Percentiles rank a stretch among this genome's conserved stretches.
Conservation (phyloP, 768 basidiomycete genomes). For the Macrocybe gigantea region DNA sequence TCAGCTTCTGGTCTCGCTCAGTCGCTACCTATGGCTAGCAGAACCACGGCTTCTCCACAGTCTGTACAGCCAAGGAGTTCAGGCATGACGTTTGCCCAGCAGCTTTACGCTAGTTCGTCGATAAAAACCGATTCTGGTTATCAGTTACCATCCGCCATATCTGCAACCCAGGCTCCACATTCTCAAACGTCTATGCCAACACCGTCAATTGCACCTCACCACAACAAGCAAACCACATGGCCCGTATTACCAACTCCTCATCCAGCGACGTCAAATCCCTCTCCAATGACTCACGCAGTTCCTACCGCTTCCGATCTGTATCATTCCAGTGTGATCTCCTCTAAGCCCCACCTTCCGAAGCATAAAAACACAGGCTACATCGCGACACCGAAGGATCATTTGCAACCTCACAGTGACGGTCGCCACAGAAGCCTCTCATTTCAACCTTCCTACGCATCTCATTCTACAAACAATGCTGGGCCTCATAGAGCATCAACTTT, state of each 20-base stretch:
- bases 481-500: constrained; percentile 8
- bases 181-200: constrained; percentile 4
- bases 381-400: not conserved
- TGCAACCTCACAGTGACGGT: not conserved
- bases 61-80: constrained; percentile 4
- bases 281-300: not conserved
- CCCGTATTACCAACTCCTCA: constrained; percentile 2
- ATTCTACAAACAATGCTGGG: not conserved
- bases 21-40: too few species aligned
- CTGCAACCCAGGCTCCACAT: not conserved
- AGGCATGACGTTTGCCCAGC: constrained; percentile 9
- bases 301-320: not conserved
- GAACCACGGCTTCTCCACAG: too few species aligned
- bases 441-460: not conserved
- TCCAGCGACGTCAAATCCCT: not conserved
- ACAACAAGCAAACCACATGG: not conserved
- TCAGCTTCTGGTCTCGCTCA: too few species aligned
- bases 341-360: not conserved
- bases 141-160: not conserved
- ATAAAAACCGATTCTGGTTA: constrained; percentile 1
- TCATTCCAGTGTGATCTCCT: not conserved
- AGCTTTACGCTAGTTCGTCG: constrained; percentile 11
- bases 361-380: not conserved
- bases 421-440: constrained; percentile 8
- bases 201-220: constrained; percentile 2